Conservation (phyloP, 129 eudicot genomes). For the Flaveria linearis region DNA sequence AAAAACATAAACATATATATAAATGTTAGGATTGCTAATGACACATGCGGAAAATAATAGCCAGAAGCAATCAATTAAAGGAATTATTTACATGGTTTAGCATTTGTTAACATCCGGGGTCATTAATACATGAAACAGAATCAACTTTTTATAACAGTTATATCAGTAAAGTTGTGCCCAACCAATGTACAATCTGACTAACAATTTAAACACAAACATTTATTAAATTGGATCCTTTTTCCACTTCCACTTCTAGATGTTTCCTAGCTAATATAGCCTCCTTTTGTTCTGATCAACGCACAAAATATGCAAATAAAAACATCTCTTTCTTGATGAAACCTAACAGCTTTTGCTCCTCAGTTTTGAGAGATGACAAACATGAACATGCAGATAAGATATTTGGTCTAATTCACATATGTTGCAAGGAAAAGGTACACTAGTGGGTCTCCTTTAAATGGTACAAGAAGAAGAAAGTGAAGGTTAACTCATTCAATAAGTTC, state of each 20-base stretch:
- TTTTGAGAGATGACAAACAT: constrained; percentile 7
- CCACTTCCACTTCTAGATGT: neutral
- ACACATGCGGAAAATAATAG: neutral
- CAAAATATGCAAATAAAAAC: neutral
- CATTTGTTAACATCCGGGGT: neutral
- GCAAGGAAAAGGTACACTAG: neutral
- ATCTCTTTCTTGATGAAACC: neutral
- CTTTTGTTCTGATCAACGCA: neutral
- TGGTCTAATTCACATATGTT: neutral
- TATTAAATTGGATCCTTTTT: neutral
- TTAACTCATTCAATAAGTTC: neutral
- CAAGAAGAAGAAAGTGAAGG: neutral
- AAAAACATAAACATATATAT: neutral
- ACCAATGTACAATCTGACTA: neutral
- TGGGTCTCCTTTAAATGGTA: neutral
- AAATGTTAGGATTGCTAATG: neutral
- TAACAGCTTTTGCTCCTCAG: neutral
- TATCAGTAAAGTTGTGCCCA: neutral
- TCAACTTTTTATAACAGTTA: neutral
- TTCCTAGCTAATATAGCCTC: neutral
- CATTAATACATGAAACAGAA: neutral
- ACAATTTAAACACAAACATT: neutral
- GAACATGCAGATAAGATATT: neutral
- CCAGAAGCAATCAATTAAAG: neutral
- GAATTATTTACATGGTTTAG: neutral